Evolutionary conservation across 169 alveolate species (phyloP), one percentile per base, ranked within the genome.

Genomic region (Perkinsus marinus): DNA sequence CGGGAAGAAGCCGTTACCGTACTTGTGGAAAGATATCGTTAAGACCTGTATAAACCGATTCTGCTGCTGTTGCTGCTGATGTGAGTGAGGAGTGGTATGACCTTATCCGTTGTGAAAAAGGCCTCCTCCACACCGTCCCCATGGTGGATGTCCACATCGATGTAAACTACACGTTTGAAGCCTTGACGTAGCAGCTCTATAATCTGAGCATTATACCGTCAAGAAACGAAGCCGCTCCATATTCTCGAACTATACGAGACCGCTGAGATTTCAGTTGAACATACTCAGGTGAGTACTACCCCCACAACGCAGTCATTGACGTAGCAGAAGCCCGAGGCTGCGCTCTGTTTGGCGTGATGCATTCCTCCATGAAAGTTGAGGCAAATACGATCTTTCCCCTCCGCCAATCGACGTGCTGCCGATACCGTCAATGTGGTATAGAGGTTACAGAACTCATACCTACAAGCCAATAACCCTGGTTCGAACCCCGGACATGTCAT

Each of bases 121-220:
- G 99, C 99, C 92, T 98, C 99, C 94, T 98, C 99, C 2, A 98
- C 99, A 7, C 99, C 99, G 94, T 98, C 99, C 7, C 99, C 99
- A 93, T 97, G 99, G 92, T 97, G 99, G n/a, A 98, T 99, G 94
- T 99, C 99, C 36, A 99, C 98, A 94, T 99, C 99, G 68, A 99
- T 97, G 95, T 99, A 99, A 96, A 99, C 97, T 22, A 99, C 99
- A 89, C 99, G 96, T 19, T 98, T 57, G 22, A 57, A 57, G 79
- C 79, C 79, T 19, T 19, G 79, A 13, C 79, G 79, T 30, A 97
- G 95, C 43, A 97, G 92, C 92, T 97, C 99, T 90, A 97, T 90
- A 79, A 96, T 96, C 17, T 96, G 96, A 30, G 96, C 91, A 26
- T 96, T 98, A 57, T 41, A 10, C 46, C 10, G 46, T 41, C 10